Evolutionary conservation across 257 asterid genomes (phyloP), one percentile per base, ranked within the genome.

Genomic region (Orobanche coerulescens): DNA sequence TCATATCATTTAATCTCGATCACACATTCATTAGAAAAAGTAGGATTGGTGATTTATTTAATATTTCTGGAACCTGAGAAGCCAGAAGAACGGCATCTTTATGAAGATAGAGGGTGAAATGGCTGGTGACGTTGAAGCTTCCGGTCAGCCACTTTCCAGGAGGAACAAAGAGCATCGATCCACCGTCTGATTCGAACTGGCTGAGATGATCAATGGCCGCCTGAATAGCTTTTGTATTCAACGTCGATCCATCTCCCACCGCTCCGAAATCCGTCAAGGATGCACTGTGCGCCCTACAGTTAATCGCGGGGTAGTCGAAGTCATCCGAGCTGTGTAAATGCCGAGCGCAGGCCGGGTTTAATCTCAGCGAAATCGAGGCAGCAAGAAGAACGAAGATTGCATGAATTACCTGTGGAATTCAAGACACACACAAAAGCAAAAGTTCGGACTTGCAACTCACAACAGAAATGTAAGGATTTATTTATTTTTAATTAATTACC

Each of bases 141-240:
- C 94, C 95, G 0, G 98, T 93, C 64, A 93, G 58, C 97, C 97
- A 93, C 54, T 76, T 89, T 9, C 97, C 98, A 0, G 95, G 81
- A 5, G 98, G 97, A 18, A 93, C 94, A 46, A 75, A 89, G 12
- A 93, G 91, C 68, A 81, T 51, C 10, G 97, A 74, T 20, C 98
- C 97, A 2, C 98, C 98, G 22, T 82, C 76, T 0, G 81, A 70
- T 61, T 58, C 81, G 28, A 61, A 88, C 69, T 68, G 86, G 66
- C 90, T 55, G 44, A 93, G 82, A 46, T 78, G 64, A 64, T 74
- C 79, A 7, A 93, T 28, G 67, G 97, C 98, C 2, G 81, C 63
- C 74, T 70, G 76, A 66, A 93, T 88, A 10, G 90, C 97, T 48
- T 60, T 56, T 0, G 95, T 89, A 6, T 93, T 93, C 62, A 74